phyloP scores from a whole-genome alignment of 441 rosid species.

The Gossypium schwendimanii region DNA sequence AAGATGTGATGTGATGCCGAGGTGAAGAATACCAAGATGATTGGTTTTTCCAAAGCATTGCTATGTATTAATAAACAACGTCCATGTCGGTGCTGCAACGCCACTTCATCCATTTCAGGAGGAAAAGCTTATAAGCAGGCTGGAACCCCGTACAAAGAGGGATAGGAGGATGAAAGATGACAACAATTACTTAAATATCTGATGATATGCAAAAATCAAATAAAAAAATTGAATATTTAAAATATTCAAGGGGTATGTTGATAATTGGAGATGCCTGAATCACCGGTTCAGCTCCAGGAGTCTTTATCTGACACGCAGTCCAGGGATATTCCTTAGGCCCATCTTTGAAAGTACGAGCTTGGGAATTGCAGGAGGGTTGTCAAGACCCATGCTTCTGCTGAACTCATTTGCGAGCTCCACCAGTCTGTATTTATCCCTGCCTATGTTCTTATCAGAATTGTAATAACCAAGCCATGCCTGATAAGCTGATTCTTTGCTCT shows the following conservation, averaged over 20 bases:
- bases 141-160: background rate
- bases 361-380: constrained; percentile 68
- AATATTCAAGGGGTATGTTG: background rate
- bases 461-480: constrained; percentile 97
- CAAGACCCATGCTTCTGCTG: constrained; percentile 81
- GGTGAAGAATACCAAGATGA: background rate
- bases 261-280: background rate
- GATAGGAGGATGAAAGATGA: background rate
- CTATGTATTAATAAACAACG: background rate
- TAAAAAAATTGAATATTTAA: background rate
- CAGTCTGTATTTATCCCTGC: constrained; percentile 50
- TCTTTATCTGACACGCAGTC: background rate
- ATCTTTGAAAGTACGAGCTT: constrained; percentile 67
- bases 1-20: too few species aligned
- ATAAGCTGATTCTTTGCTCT: constrained; percentile 70
- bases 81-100: background rate
- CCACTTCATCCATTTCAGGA: background rate
- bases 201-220: background rate
- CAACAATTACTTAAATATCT: background rate
- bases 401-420: constrained; percentile 85
- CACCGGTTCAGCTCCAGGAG: background rate
- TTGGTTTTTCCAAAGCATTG: background rate
- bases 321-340: constrained; percentile 42
- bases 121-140: background rate
- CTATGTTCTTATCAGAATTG: constrained; percentile 66